Base-by-base conservation (phyloP, 768 basidiomycete species). In the Lactarius indigo region DNA sequence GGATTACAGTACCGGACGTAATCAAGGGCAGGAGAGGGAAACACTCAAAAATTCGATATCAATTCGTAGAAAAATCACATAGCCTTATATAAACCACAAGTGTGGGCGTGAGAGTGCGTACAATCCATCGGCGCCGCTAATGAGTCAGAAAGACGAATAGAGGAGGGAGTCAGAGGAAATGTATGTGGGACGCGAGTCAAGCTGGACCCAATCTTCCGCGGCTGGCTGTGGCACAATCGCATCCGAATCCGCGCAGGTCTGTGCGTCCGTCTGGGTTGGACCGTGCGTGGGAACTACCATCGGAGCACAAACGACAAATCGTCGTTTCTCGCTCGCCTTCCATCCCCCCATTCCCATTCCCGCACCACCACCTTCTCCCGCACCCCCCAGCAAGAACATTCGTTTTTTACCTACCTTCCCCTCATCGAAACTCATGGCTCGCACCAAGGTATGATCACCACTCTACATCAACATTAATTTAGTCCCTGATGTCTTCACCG, bases 391-490 rank as follows among this genome's bases (percentile, higher is more conserved):
- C 63, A 59, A 47, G 44, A 61, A 61, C 62, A 57, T 55, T 55
- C 63, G 58, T 55, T 35, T 66, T 69, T 69, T 61, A 35, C 20
- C 63, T 42, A 64, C 64, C 59, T 63, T 57, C 35, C 33, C 69
- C 56, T 69, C 60, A n/a, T 56, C 71, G 72, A 68, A 52, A 59
- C 70, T 47, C 68, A 94, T 94, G 92, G 92, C 92, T 73, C 92
- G 92, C 75, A 94, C 92, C 76, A 94, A 94, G 87, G 91, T 90
- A 69, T 61, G 74, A 69, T 42, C 42, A 66, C 23, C 18, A 57
- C 39, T 20, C 35, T 56, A 63, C 56, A 47, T 64, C 55, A n/a
- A 41, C 15, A 31, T 20, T 33, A 69, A 50, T 58, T 66, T 26
- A 58, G 30, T 64, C 63, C 42, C 62, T 65, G 39, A 72, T 73